Percentiles rank a stretch among this genome's conserved stretches.
phyloP scores from a whole-genome alignment of 495 filamentous ascomycete genomes.

The Penicillium waksmanii region DNA sequence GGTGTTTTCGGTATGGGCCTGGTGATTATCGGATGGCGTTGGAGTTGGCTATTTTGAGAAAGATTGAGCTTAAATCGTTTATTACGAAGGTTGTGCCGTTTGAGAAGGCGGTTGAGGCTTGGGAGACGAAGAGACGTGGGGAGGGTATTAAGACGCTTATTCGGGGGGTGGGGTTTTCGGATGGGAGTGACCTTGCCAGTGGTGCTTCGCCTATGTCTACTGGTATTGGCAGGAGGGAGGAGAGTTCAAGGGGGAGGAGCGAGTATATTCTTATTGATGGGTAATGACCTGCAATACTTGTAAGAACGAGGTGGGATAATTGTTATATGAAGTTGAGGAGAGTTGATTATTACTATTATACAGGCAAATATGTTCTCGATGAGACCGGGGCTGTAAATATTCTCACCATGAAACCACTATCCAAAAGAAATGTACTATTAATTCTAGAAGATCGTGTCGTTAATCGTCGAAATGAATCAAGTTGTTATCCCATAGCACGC shows the following conservation, averaged over 20 bases:
- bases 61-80: constrained; percentile 71
- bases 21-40: constrained; percentile 83
- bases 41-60: constrained; percentile 63
- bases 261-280: constrained; percentile 2
- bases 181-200: neutral
- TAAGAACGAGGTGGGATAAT: neutral
- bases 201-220: neutral
- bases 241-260: neutral
- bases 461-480: constrained; percentile 4
- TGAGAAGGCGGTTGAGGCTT: constrained; percentile 73
- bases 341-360: too few relatives aligned
- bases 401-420: too few relatives aligned
- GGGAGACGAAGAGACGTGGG: constrained; percentile 74
- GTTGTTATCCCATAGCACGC: neutral
- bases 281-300: neutral
- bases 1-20: constrained; percentile 80
- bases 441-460: neutral
- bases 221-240: neutral
- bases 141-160: constrained; percentile 87
- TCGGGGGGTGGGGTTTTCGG: constrained; percentile 50
- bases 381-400: too few relatives aligned
- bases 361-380: too few relatives aligned
- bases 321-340: constrained; percentile 9
- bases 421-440: constrained; percentile 10
- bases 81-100: constrained; percentile 73